Evolutionary conservation across 306 rosid genomes (phyloP), one percentile per base, ranked within the genome.

Genomic region (Lathyrus tuberosus): DNA sequence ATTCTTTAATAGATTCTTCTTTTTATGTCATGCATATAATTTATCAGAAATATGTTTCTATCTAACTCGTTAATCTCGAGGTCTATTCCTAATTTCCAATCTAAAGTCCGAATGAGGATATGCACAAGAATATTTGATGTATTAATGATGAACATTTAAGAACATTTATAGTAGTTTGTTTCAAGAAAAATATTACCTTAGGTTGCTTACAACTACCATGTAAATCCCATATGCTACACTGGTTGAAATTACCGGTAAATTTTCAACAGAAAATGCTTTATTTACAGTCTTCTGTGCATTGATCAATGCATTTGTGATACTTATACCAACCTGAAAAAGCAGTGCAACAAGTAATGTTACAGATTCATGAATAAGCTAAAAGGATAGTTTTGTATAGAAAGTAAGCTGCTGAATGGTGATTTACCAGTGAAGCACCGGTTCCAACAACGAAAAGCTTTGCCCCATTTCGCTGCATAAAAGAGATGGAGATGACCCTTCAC

Each of bases 381-480:
- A 73, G 31, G 59, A 42, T 20, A 72, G 3, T 10, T 58, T 18
- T 69, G 43, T 30, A 28, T 18, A n/a, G 57, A 18, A 30, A 26
- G 53, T 73, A 58, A 57, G 11, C 49, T 66, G 64, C 11, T 56
- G 20, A 44, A 56, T 66, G 64, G 10, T 56, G 20, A 44, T 67
- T 75, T 83, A 83, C 83, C 84, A 83, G 65, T 24, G 86, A 87
- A 59, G 98, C 89, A 14, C 86, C 81, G 30, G 95, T 92, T 69
- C 98, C 98, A 58, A 92, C 96, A 8, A 88, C 92, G 73, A 92
- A 89, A 20, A 92, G 92, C 92, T 92, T 92, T 41, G 86, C 79
- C 3, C 98, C 98, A n/a, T 92, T 92, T 20, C 89, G 84, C 98
- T 92, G 90, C 84, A 76, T 44, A 82, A 41, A 82, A 86, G 66